Percentiles rank a stretch among this genome's conserved stretches.
Evolutionary conservation across 148 eudicot genomes (phyloP).

Genomic region (Dysphania ambrosioides): DNA sequence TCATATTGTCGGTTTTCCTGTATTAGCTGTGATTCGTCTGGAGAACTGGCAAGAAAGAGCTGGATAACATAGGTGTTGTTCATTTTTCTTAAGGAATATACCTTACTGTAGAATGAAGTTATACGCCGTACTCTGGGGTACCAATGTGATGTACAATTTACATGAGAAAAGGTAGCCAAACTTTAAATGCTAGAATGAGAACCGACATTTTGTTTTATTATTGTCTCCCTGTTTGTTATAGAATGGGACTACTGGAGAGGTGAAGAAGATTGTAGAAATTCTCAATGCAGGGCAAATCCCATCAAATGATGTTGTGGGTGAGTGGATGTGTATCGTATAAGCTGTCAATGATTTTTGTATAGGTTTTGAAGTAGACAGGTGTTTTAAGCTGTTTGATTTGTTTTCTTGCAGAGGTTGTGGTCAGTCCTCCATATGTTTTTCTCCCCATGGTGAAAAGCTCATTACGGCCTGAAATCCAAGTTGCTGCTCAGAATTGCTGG

Average conservation of each 20-base stretch:
- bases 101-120: background rate
- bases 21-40: background rate
- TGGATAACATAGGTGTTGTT: background rate
- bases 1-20: background rate
- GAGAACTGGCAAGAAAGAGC: background rate
- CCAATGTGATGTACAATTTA: too few relatives aligned
- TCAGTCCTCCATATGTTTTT: slow-evolving; percentile 69
- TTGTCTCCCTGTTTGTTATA: slow-evolving; percentile 16
- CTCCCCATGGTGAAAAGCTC: slow-evolving; percentile 50
- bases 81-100: background rate
- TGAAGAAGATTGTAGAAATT: slow-evolving; percentile 67
- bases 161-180: background rate
- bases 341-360: background rate
- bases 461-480: slow-evolving; percentile 63
- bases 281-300: slow-evolving; percentile 64
- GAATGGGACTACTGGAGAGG: slow-evolving; percentile 75
- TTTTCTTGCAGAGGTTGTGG: slow-evolving; percentile 61
- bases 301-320: slow-evolving; percentile 72
- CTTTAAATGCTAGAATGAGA: background rate
- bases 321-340: slow-evolving; percentile 15
- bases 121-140: background rate
- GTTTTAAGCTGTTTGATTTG: background rate
- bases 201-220: background rate
- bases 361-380: background rate
- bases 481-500: slow-evolving; percentile 88